A percentile compares a stretch with the other conserved stretches of the same genome.
phyloP scores from a whole-genome alignment of 306 rosid genomes.

The Fragaria iinumae region DNA sequence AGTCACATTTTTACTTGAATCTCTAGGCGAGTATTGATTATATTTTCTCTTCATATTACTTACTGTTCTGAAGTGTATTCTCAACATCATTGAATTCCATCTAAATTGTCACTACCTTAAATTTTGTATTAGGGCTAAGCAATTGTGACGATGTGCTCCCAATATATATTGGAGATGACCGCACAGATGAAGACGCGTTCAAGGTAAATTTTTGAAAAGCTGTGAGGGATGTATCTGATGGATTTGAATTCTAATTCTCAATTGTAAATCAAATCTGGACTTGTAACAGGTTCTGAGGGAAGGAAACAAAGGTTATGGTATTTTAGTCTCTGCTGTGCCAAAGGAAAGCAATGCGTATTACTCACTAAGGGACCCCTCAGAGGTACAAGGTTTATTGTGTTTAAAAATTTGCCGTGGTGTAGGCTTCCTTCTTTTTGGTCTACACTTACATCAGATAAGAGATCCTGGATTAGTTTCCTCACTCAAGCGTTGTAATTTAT shows the following conservation, averaged over 20 bases:
- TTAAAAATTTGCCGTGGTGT: background rate
- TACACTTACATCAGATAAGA: background rate
- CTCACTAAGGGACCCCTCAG: constrained; percentile 86
- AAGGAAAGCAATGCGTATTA: constrained; percentile 81
- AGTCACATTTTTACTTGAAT: constrained; percentile 84
- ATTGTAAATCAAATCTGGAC: constrained; percentile 5
- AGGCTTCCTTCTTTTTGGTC: background rate
- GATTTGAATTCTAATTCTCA: background rate
- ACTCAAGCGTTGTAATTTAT: constrained; percentile 8
- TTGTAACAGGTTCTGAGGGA: constrained; percentile 71
- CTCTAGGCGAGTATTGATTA: constrained; percentile 63
- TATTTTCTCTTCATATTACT: background rate
- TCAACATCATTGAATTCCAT: background rate
- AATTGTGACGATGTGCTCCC: constrained; percentile 86
- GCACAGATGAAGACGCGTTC: constrained; percentile 94
- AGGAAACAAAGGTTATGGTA: constrained; percentile 70
- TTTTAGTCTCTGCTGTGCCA: constrained; percentile 71
- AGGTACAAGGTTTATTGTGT: constrained; percentile 48
- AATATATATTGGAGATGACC: constrained; percentile 90
- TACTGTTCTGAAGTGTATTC: background rate
- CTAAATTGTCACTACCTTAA: constrained; percentile 29
- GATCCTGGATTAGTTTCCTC: background rate
- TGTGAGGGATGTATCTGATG: constrained; percentile 8
- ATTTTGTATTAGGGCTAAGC: constrained; percentile 52
- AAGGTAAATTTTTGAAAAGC: constrained; percentile 45